These are phyloP conservation scores for Schizochytrium sp. DNA, from an alignment of 108 stramenopile genomes.

Conservation along the genomic window DNA sequence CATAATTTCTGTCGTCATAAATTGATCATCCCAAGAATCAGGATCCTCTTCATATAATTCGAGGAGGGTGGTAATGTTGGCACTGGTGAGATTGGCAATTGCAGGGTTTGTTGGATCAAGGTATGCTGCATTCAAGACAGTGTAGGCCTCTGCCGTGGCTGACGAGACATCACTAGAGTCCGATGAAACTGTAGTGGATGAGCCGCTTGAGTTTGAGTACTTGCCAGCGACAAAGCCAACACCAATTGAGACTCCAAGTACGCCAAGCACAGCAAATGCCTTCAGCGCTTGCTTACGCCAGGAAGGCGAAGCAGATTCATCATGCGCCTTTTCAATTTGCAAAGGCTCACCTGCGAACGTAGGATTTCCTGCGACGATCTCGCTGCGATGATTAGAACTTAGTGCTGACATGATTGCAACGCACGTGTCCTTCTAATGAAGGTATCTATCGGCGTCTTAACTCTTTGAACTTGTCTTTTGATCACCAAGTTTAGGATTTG, in stretches of 20 bases:
- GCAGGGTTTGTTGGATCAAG: neutral
- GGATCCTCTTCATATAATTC: slow-evolving; percentile 54
- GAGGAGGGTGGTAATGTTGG: slow-evolving; percentile 40
- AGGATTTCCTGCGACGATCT: neutral
- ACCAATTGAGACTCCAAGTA: neutral
- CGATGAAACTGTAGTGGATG: neutral
- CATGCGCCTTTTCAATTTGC: neutral
- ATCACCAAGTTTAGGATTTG: too few species aligned
- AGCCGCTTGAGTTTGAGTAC: neutral
- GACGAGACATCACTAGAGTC: too few species aligned
- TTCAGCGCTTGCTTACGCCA: slow-evolving; percentile 16
- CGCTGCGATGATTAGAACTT: neutral
- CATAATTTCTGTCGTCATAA: slow-evolving; percentile 11
- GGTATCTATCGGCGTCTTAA: neutral
- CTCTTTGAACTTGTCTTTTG: neutral
- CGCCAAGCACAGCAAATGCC: neutral
- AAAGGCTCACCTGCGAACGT: neutral
- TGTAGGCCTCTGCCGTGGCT: slow-evolving; percentile 7
- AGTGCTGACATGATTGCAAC: neutral
- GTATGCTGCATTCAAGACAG: neutral
- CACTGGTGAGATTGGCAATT: neutral
- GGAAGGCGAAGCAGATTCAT: neutral
- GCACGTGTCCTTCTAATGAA: neutral
- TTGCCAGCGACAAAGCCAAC: slow-evolving; percentile 51
- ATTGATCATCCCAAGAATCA: slow-evolving; percentile 34